These are phyloP conservation scores for Lichtheimia corymbifera DNA, from an alignment of 371 early-diverging fungal genomes.

Conservation along the genomic window DNA sequence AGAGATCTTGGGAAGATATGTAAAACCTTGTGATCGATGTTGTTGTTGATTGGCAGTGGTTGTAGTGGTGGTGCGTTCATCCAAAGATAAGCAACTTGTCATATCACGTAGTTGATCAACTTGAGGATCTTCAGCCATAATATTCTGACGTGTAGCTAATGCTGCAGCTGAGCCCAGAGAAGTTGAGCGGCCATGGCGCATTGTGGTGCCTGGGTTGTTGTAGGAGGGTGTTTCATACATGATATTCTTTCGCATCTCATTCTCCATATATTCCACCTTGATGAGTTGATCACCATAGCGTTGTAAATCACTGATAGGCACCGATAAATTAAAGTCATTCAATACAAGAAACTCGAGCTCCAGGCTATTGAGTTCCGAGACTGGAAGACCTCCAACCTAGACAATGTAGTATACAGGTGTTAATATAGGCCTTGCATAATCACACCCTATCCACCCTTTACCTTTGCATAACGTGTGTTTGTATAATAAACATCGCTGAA, in stretches of 20 bases:
- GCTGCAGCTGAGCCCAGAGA: conserved; percentile 13
- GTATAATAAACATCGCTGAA: conserved; percentile 82
- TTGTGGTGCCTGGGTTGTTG: conserved; percentile 3
- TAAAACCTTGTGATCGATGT: conserved; percentile 12
- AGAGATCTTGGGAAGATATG: conserved; percentile 7
- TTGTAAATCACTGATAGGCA: conserved; percentile 46
- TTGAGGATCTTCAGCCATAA: neutral
- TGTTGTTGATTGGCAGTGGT: conserved; percentile 14
- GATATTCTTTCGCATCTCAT: conserved; percentile 30
- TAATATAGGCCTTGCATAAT: neutral
- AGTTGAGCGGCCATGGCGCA: conserved; percentile 39
- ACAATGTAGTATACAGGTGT: neutral
- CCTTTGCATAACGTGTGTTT: conserved; percentile 76
- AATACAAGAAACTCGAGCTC: conserved; percentile 77
- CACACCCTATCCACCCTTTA: conserved; percentile 11
- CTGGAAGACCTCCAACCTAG: conserved; percentile 75
- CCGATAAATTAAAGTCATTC: conserved; percentile 65
- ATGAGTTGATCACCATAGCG: conserved; percentile 52
- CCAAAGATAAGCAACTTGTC: conserved; percentile 37
- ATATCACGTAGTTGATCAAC: conserved; percentile 27
- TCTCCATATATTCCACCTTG: conserved; percentile 38
- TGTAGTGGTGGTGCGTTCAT: conserved; percentile 16
- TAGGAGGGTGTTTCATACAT: conserved; percentile 13
- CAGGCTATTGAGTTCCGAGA: conserved; percentile 77
- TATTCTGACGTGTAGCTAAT: neutral